A percentile compares a stretch with the other conserved stretches of the same genome.
Evolutionary conservation across 208 protist genomes (phyloP).

Genomic region (Angomonas deanei): DNA sequence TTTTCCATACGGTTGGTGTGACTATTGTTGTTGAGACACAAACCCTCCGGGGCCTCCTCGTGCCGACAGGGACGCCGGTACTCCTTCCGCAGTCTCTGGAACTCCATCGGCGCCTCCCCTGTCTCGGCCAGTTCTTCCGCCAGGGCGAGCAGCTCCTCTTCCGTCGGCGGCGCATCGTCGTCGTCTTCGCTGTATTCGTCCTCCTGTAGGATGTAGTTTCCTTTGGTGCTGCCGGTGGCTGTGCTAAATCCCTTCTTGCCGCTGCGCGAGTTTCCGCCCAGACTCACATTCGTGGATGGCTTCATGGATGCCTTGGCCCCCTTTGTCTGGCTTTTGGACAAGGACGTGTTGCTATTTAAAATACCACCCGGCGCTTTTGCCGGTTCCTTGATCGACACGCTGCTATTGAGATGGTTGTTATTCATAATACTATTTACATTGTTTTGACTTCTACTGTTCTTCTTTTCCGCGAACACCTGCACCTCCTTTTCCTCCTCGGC

Average conservation of each 20-base stretch:
- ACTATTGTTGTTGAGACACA: slow-evolving; percentile 38
- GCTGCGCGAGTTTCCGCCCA: background rate
- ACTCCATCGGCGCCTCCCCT: background rate
- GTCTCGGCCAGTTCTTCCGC: slow-evolving; percentile 6
- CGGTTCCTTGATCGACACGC: too few relatives aligned
- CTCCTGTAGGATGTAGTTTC: background rate
- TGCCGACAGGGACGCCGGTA: background rate
- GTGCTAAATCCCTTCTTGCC: background rate
- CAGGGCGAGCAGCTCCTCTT: background rate
- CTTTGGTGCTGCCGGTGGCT: background rate
- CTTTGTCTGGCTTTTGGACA: too few relatives aligned
- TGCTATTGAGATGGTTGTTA: too few relatives aligned
- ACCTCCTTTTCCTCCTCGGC: background rate
- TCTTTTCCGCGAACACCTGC: too few relatives aligned
- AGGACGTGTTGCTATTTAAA: too few relatives aligned
- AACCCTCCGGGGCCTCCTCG: background rate
- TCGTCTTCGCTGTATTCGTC: background rate
- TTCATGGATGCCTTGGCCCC: background rate
- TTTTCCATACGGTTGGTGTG: slow-evolving; percentile 68
- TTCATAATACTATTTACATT: too few relatives aligned
- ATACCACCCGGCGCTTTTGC: too few relatives aligned
- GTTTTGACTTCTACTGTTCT: too few relatives aligned
- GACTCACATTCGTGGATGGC: background rate
- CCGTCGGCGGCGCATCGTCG: slow-evolving; percentile 1
- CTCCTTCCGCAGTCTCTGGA: background rate